These are phyloP conservation scores for Puccinellia tenuiflora DNA, from an alignment of 176 grass and related monocot species.

Conservation along the genomic window DNA sequence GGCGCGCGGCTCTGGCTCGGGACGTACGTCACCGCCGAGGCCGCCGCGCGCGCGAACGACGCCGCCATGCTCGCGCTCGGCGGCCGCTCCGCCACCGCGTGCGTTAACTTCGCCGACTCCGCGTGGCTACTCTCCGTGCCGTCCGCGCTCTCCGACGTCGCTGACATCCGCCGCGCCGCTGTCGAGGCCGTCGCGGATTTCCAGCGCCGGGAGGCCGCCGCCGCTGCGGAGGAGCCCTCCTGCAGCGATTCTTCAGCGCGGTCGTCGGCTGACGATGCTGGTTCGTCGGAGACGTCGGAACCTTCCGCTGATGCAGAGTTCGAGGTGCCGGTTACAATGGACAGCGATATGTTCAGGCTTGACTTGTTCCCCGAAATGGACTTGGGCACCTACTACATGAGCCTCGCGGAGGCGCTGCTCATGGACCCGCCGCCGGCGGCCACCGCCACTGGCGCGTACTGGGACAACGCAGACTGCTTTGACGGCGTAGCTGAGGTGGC, in stretches of 20 bases:
- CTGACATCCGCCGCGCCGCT: conserved; percentile 35
- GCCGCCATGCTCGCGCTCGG: conserved; percentile 42
- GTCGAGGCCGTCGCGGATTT: conserved; percentile 33
- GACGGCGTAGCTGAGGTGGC: conserved; percentile 2
- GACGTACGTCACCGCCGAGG: conserved; percentile 53
- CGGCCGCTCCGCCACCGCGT: background rate
- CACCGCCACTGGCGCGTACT: background rate
- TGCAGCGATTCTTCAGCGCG: background rate
- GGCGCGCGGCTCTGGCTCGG: conserved; percentile 70
- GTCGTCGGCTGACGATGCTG: background rate
- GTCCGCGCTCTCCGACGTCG: conserved; percentile 8
- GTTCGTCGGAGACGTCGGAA: background rate
- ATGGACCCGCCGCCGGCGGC: conserved; percentile 30
- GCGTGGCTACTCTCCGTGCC: conserved; percentile 42
- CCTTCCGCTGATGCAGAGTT: background rate
- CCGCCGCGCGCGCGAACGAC: conserved; percentile 66
- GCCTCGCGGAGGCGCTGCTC: conserved; percentile 48
- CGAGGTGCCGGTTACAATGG: background rate
- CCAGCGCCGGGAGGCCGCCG: background rate
- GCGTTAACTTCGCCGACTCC: conserved; percentile 66
- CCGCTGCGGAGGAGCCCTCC: background rate
- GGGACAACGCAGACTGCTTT: background rate
- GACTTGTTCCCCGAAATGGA: conserved; percentile 34
- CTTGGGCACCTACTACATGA: conserved; percentile 28
- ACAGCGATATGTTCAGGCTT: conserved; percentile 6